phyloP scores from a whole-genome alignment of 176 grass and related monocot genomes.

The Cenchrus americanus region DNA sequence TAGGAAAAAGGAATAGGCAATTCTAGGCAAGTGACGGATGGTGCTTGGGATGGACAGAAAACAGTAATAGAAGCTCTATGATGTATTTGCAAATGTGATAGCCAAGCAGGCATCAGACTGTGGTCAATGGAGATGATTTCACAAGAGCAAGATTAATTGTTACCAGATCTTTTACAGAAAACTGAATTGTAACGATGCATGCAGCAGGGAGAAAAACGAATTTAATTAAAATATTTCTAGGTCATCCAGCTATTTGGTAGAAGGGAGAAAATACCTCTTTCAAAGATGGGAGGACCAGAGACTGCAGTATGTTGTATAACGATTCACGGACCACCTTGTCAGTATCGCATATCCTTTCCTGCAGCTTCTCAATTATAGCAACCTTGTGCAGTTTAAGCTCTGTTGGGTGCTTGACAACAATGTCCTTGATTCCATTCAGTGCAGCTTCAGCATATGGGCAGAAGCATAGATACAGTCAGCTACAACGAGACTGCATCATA shows the following conservation, averaged over 20 bases:
- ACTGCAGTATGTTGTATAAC: slow-evolving; percentile 68
- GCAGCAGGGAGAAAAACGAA: slow-evolving; percentile 1
- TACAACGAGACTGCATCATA: not conserved
- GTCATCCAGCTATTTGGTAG: not conserved
- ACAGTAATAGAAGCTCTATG: not conserved
- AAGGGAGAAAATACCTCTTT: slow-evolving; percentile 69
- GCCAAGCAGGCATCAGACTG: not conserved
- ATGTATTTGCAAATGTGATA: slow-evolving; percentile 19
- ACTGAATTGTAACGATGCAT: slow-evolving; percentile 1
- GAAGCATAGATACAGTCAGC: not conserved
- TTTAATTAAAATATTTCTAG: not conserved
- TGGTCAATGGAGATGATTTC: not conserved
- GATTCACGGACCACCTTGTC: slow-evolving; percentile 81
- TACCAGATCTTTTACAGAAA: not conserved
- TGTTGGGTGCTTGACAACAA: slow-evolving; percentile 70
- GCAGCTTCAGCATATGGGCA: slow-evolving; percentile 60
- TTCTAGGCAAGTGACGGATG: not conserved
- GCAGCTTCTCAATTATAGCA: slow-evolving; percentile 80
- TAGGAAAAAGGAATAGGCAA: not conserved
- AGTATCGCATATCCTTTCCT: slow-evolving; percentile 61
- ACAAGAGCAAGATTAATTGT: not conserved
- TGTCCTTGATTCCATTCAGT: slow-evolving; percentile 71
- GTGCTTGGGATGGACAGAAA: slow-evolving; percentile 25
- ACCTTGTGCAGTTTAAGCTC: slow-evolving; percentile 85
- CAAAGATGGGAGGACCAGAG: slow-evolving; percentile 70